Conservation (phyloP, 441 rosid genomes). For the Gossypium gossypioides region DNA sequence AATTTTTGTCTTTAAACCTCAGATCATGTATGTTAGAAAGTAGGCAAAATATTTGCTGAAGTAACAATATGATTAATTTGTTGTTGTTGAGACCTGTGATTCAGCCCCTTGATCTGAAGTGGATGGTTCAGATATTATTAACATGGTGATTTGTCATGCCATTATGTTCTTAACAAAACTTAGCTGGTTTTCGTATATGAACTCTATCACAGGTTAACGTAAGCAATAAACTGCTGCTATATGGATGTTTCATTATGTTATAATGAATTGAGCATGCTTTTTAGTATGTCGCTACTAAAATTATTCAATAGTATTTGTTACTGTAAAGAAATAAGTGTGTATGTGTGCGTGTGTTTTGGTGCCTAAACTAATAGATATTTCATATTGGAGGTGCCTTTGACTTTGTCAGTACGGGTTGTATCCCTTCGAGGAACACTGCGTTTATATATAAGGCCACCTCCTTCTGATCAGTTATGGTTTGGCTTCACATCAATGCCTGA, state of each 20-base stretch:
- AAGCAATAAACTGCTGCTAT: not conserved
- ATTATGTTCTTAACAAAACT: not conserved
- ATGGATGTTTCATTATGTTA: not conserved
- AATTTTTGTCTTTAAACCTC: no score
- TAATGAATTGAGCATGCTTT: not conserved
- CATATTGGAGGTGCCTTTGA: constrained; percentile 58
- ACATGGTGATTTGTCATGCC: not conserved
- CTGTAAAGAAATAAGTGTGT: not conserved
- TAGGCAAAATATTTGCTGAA: constrained; percentile 1
- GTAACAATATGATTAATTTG: not conserved
- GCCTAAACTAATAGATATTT: constrained; percentile 10
- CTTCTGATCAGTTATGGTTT: constrained; percentile 88
- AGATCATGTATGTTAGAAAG: not conserved
- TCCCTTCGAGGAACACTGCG: constrained; percentile 77
- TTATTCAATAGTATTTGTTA: not conserved
- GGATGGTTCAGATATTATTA: not conserved
- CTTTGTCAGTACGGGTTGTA: constrained; percentile 68
- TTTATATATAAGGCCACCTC: constrained; percentile 77
- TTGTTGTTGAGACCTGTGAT: not conserved
- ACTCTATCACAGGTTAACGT: not conserved
- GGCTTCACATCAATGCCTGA: constrained; percentile 90
- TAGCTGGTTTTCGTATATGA: not conserved
- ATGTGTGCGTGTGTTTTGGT: no score
- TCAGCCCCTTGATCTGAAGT: not conserved
- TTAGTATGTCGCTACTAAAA: not conserved